Conservation (phyloP, 225 moss, liverwort and hornwort genomes). For the Climacium dendroides region DNA sequence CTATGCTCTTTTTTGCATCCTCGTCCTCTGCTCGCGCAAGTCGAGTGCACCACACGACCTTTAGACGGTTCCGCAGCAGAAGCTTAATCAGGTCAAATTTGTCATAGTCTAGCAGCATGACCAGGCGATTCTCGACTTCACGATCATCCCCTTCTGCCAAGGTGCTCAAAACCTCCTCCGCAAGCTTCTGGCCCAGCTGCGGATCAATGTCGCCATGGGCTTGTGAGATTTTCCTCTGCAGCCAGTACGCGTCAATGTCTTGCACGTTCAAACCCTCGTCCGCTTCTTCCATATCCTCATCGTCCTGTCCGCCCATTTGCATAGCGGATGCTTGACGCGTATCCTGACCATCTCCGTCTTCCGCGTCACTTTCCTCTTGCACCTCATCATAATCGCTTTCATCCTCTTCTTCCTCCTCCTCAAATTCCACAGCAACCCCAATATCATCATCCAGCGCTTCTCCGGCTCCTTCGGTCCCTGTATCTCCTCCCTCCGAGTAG, state of each 20-base stretch:
- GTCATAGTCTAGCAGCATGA: constrained; percentile 76
- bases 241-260: constrained; percentile 92
- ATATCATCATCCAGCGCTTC: constrained; percentile 94
- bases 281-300: constrained; percentile 94
- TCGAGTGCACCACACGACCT: constrained; percentile 94
- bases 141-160: constrained; percentile 86
- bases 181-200: constrained; percentile 82
- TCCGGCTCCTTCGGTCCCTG: constrained; percentile 61
- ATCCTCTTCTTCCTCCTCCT: constrained; percentile 93
- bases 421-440: constrained; percentile 91
- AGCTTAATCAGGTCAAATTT: constrained; percentile 92
- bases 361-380: constrained; percentile 86
- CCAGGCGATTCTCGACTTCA: constrained; percentile 78
- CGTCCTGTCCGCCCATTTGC: constrained; percentile 94
- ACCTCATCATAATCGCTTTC: constrained; percentile 94
- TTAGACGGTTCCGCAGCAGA: constrained; percentile 79
- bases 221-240: constrained; percentile 90
- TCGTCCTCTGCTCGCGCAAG: constrained; percentile 91
- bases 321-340: constrained; percentile 84
- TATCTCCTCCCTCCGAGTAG: constrained; percentile 84
- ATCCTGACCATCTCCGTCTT: constrained; percentile 85
- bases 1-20: constrained; percentile 73
- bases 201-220: constrained; percentile 91
- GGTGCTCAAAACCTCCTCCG: constrained; percentile 81
- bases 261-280: constrained; percentile 90